These are phyloP conservation scores for Penicillium sp. DNA, from an alignment of 2,329 filamentous ascomycete genomes.

Conservation along the genomic window DNA sequence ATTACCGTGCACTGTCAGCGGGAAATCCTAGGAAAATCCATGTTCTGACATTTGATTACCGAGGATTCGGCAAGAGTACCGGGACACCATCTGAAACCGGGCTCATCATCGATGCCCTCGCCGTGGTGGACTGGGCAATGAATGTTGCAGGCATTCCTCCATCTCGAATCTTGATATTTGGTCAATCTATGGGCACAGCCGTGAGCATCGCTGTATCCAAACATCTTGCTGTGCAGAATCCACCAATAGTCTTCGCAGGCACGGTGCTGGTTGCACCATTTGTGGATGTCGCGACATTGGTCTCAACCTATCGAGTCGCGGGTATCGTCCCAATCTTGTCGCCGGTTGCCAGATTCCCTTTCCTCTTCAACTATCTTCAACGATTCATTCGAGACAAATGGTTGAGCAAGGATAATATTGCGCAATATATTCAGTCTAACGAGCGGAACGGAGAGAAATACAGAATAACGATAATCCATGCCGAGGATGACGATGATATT, in stretches of 20 bases:
- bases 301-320: slow-evolving; percentile 57
- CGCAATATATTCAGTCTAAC: slow-evolving; percentile 9
- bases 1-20: slow-evolving; percentile 5
- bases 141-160: slow-evolving; percentile 53
- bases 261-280: slow-evolving; percentile 59
- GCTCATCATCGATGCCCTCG: slow-evolving; percentile 53
- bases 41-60: slow-evolving; percentile 54
- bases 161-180: slow-evolving; percentile 57
- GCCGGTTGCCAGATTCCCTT: slow-evolving; percentile 51
- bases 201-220: slow-evolving; percentile 48
- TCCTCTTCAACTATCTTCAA: slow-evolving; percentile 11
- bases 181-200: slow-evolving; percentile 59
- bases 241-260: slow-evolving; percentile 53
- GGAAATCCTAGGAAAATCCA: slow-evolving; percentile 53
- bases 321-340: slow-evolving; percentile 55
- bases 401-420: slow-evolving; percentile 12
- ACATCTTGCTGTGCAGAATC: slow-evolving; percentile 42
- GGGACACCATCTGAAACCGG: slow-evolving; percentile 57
- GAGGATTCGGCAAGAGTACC: slow-evolving; percentile 53
- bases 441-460: slow-evolving; percentile 24
- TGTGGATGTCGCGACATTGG: slow-evolving; percentile 53
- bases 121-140: slow-evolving; percentile 55
- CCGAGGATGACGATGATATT: slow-evolving; percentile 37
- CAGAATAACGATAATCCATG: slow-evolving; percentile 35
- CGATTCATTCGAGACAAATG: slow-evolving; percentile 13